Evolutionary conservation across 176 grass and related monocot genomes (phyloP).

Genomic region (Oryza brachyantha): DNA sequence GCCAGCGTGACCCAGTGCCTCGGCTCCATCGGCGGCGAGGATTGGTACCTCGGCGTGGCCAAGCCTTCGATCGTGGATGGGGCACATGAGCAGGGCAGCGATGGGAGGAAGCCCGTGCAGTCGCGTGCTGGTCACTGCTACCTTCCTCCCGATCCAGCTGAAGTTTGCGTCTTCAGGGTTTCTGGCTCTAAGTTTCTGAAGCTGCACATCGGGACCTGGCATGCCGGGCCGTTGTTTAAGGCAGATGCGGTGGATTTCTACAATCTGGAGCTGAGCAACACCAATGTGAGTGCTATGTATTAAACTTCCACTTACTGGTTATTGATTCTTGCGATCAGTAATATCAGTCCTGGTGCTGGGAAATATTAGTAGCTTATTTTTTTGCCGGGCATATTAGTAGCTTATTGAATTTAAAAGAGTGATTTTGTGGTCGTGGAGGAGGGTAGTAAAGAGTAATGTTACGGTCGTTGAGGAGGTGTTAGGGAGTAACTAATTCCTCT

Average conservation of each 20-base stretch:
- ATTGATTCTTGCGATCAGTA: not conserved
- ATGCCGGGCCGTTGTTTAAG: constrained; percentile 87
- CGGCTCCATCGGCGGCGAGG: constrained; percentile 69
- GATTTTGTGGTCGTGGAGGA: too few relatives aligned
- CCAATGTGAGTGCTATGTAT: constrained; percentile 67
- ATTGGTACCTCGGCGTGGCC: constrained; percentile 88
- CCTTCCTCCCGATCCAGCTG: constrained; percentile 61
- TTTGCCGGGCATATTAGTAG: too few relatives aligned
- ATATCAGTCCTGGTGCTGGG: too few relatives aligned
- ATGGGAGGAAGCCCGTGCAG: constrained; percentile 33
- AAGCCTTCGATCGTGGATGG: constrained; percentile 67
- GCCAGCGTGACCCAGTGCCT: constrained; percentile 95
- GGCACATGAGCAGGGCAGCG: constrained; percentile 28
- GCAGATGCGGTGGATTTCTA: constrained; percentile 74
- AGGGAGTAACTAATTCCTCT: too few relatives aligned
- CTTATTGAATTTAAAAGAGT: too few relatives aligned
- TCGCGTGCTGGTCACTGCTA: constrained; percentile 62
- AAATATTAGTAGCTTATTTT: not conserved
- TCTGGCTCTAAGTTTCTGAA: constrained; percentile 83
- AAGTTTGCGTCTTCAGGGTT: constrained; percentile 76
- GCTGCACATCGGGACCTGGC: constrained; percentile 89
- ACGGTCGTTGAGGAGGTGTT: too few relatives aligned
- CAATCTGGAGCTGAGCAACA: constrained; percentile 94
- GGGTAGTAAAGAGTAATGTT: too few relatives aligned
- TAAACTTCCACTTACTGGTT: not conserved